These are phyloP conservation scores for Lichtheimia ramosa DNA, from an alignment of 371 early-diverging fungal genomes.

Conservation along the genomic window DNA sequence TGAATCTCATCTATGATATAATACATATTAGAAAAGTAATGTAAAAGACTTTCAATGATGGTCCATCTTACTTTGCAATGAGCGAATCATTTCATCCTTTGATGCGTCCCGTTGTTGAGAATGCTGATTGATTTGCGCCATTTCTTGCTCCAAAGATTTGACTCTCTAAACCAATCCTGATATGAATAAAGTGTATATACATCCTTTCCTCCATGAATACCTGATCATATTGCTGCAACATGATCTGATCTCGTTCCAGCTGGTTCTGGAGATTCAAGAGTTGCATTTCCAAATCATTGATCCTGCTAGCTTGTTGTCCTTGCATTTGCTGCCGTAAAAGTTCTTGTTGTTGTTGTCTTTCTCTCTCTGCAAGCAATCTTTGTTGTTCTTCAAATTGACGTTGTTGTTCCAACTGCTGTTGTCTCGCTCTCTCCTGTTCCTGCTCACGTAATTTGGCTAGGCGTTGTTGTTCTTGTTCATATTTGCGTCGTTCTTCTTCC, in stretches of 20 bases:
- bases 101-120: constrained; percentile 69
- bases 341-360: constrained; percentile 66
- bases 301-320: constrained; percentile 71
- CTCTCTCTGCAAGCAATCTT: constrained; percentile 62
- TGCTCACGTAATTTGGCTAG: constrained; percentile 61
- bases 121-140: constrained; percentile 69
- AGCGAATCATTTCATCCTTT: constrained; percentile 75
- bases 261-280: constrained; percentile 75
- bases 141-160: constrained; percentile 80
- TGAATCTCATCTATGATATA: constrained; percentile 62
- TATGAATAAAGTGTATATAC: not conserved
- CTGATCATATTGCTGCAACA: constrained; percentile 82
- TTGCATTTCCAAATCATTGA: constrained; percentile 80
- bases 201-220: constrained; percentile 29
- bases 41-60: not conserved
- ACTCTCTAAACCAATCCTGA: constrained; percentile 47
- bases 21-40: not conserved
- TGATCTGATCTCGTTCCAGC: constrained; percentile 81
- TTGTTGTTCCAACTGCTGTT: constrained; percentile 68
- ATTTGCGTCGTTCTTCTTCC: constrained; percentile 46
- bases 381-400: constrained; percentile 76
- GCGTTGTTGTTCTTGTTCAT: constrained; percentile 71
- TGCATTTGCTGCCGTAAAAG: constrained; percentile 74
- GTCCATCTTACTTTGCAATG: constrained; percentile 65
- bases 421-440: constrained; percentile 59